Percentiles rank a stretch among this genome's conserved stretches.
phyloP scores from a whole-genome alignment of 2,329 filamentous ascomycete species.

The Venturia nashicola region DNA sequence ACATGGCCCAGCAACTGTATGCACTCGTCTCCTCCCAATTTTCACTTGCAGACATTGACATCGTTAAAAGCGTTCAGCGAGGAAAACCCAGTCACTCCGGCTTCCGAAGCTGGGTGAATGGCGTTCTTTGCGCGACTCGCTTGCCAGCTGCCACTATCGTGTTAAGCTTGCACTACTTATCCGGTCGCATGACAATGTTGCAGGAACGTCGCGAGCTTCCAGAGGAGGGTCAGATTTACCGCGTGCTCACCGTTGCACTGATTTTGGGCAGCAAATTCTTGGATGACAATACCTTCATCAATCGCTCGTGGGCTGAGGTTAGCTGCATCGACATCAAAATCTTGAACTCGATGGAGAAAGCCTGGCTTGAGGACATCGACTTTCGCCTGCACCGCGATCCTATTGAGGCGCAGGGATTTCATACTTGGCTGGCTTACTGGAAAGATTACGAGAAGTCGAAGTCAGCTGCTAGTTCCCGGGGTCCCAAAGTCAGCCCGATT shows the following conservation, averaged over 20 bases:
- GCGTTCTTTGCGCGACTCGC: slow-evolving; percentile 81
- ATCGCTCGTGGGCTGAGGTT: slow-evolving; percentile 91
- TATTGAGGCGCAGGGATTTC: slow-evolving; percentile 59
- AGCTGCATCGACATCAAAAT: slow-evolving; percentile 78
- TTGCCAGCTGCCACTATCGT: slow-evolving; percentile 86
- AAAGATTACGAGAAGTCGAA: slow-evolving; percentile 46
- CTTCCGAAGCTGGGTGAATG: slow-evolving; percentile 84
- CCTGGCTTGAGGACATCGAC: slow-evolving; percentile 73
- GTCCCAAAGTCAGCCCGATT: slow-evolving; percentile 44
- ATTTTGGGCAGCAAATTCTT: slow-evolving; percentile 90
- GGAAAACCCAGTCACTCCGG: slow-evolving; percentile 51
- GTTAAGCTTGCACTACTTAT: slow-evolving; percentile 79
- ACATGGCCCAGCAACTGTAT: slow-evolving; percentile 71
- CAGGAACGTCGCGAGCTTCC: slow-evolving; percentile 26
- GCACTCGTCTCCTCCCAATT: slow-evolving; percentile 42
- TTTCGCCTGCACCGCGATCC: slow-evolving; percentile 84
- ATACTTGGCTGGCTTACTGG: slow-evolving; percentile 55
- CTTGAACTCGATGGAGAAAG: slow-evolving; percentile 73
- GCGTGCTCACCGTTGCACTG: slow-evolving; percentile 72
- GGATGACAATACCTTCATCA: slow-evolving; percentile 96
- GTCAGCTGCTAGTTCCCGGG: slow-evolving; percentile 26
- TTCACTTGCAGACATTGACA: slow-evolving; percentile 50
- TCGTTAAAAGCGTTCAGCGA: slow-evolving; percentile 50
- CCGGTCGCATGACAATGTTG: slow-evolving; percentile 68
- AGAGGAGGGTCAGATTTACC: slow-evolving; percentile 62